A percentile compares a stretch with the other conserved stretches of the same genome.
Conservation (phyloP, 2,329 filamentous ascomycete species). For the Talaromyces sp. region DNA sequence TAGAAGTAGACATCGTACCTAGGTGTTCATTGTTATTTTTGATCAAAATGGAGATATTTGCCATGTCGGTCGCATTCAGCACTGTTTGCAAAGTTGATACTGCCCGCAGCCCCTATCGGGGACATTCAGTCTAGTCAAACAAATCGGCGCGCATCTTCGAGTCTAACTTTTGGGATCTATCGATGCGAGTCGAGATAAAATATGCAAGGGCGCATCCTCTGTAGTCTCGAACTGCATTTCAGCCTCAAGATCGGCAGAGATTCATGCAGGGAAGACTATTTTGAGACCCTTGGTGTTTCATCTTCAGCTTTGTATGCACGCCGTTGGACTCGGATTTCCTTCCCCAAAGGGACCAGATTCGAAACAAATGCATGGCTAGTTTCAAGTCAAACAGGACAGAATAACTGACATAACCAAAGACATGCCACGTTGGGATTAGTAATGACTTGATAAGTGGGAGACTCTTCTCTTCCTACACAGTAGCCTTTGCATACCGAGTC, state of each 20-base stretch:
- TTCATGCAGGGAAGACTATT: not conserved
- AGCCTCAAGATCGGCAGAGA: not conserved
- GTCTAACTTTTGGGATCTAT: not conserved
- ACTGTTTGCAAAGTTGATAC: not conserved
- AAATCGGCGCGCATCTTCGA: not conserved
- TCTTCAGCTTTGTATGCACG: not conserved
- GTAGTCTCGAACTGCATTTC: not conserved
- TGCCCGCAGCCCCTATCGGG: not conserved
- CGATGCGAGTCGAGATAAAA: not conserved
- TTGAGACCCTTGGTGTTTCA: not conserved
- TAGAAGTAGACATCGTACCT: too few relatives aligned
- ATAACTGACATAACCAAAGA: not conserved
- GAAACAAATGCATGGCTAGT: not conserved
- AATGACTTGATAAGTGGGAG: not conserved
- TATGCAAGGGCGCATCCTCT: not conserved
- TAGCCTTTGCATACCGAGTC: not conserved
- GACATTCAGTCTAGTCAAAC: not conserved
- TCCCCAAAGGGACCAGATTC: not conserved
- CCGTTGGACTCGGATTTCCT: constrained; percentile 1
- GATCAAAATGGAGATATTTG: not conserved
- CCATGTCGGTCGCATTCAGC: too few relatives aligned
- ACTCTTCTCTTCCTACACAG: not conserved
- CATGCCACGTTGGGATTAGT: not conserved
- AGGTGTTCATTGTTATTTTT: too few relatives aligned
- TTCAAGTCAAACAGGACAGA: not conserved